Evolutionary conservation across 108 stramenopile species (phyloP), one percentile per base, ranked within the genome.

Genomic region (Skeletonema marinoi): DNA sequence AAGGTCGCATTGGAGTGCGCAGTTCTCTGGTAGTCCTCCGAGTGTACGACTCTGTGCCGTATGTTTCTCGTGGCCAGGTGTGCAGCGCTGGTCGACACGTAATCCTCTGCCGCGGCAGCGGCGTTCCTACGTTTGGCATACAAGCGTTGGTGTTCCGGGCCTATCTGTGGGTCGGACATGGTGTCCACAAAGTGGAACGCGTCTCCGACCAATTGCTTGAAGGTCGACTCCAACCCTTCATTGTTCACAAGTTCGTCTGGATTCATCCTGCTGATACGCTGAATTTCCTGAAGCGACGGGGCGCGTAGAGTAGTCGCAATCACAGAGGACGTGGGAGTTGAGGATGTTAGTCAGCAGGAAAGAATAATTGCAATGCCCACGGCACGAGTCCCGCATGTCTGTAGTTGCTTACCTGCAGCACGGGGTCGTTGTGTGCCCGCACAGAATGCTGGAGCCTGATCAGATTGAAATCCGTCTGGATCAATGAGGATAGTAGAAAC

Each of bases 221-320:
- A 77, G 14, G 19, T 17, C 1, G 25, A 4, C 16, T 67, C 31
- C 35, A 35, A 16, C 30, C 56, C 39, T 3, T 17, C 16, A 51
- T 39, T 60, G 30, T 36, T 17, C 54, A 35, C 25, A 8, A 75
- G 74, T 14, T 17, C 16, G 56, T 38, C 38, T 17, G 74, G 38
- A 36, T 61, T 75, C 32, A 33, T 77, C 30, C 75, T 66, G 9
- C 66, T 68, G 33, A 77, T 68, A 2, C 21, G 9, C 36, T 77
- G 75, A 3, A 77, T 68, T 51, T 66, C 71, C 60, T 71, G 35
- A 44, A 44, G 44, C 12, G 12, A 14, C 44, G 13, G 2, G 44
- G 44, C 44, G 44, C 44, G 44, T 44, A 35, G 33, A 35, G 33
- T 35, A 4, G 4, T 35, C 33, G 33, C 33, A 35, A 4, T 35